phyloP scores from a whole-genome alignment of 305 asterid species.

The Salvia sclarea region DNA sequence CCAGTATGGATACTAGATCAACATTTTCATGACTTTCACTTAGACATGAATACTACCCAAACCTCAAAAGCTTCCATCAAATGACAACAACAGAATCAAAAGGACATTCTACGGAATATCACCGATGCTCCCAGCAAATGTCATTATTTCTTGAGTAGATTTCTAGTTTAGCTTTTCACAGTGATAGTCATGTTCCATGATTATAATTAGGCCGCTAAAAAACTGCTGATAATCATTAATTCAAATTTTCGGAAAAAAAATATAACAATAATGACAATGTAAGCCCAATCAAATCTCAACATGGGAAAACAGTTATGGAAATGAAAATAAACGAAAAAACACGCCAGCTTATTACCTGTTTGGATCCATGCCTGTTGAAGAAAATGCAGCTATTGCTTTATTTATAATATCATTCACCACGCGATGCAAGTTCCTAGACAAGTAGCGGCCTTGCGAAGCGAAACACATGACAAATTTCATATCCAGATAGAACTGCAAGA shows the following conservation, averaged over 20 bases:
- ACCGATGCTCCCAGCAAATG: background rate
- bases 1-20: background rate
- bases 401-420: slow-evolving; percentile 78
- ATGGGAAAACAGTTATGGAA: slow-evolving; percentile 4
- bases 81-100: background rate
- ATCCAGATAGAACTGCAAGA: slow-evolving; percentile 91
- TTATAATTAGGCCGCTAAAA: background rate
- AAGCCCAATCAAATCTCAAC: slow-evolving; percentile 18
- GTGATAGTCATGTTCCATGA: background rate
- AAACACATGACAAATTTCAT: slow-evolving; percentile 95
- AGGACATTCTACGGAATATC: too few relatives aligned
- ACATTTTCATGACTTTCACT: background rate
- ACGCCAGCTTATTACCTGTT: slow-evolving; percentile 56
- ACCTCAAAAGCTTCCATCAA: background rate
- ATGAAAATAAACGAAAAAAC: slow-evolving; percentile 26
- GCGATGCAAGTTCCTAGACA: slow-evolving; percentile 92
- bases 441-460: slow-evolving; percentile 93
- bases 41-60: background rate
- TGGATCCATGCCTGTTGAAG: slow-evolving; percentile 91
- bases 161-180: background rate
- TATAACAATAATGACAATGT: background rate
- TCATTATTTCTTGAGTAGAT: background rate
- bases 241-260: background rate
- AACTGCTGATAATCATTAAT: background rate
- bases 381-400: slow-evolving; percentile 74